Evolutionary conservation across 2,329 filamentous ascomycete genomes (phyloP).

Genomic region (Botrytis squamosa): DNA sequence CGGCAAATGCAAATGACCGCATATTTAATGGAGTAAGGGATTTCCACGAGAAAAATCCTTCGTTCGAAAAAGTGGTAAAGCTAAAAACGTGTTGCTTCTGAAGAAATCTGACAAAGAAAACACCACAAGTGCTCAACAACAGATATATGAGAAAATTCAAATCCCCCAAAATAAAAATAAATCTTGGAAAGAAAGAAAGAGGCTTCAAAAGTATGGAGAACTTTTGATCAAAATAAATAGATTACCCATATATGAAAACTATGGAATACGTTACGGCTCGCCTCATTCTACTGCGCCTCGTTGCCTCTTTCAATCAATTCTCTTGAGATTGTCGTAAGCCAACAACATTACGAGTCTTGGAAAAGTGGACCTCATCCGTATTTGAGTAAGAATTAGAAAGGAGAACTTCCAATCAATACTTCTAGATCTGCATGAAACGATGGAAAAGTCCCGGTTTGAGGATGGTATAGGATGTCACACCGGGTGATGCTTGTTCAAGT

Average conservation of each 20-base stretch:
- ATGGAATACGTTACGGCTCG: conserved; percentile 5
- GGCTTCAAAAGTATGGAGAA: conserved; percentile 10
- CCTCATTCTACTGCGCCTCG: conserved; percentile 18
- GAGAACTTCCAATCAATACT: conserved; percentile 15
- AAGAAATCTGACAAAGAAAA: background rate
- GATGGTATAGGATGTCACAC: background rate
- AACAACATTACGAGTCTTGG: conserved; percentile 22
- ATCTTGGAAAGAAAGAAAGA: conserved; percentile 9
- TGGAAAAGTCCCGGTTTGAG: background rate
- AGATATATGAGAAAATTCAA: background rate
- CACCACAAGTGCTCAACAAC: background rate
- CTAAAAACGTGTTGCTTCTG: background rate
- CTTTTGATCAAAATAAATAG: conserved; percentile 7
- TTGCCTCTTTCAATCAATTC: conserved; percentile 12
- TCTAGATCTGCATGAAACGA: conserved; percentile 10
- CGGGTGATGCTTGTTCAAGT: conserved; percentile 13
- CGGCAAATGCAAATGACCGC: conserved; percentile 29
- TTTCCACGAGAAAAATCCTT: background rate
- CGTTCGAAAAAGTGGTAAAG: background rate
- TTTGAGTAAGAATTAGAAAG: conserved; percentile 14
- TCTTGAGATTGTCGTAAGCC: conserved; percentile 17
- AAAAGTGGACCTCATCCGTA: conserved; percentile 21
- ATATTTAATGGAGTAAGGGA: conserved; percentile 19
- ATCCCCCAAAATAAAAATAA: background rate
- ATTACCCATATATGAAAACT: conserved; percentile 6